Evolutionary conservation across 1,284 basidiomycete species (phyloP).

Genomic region (Schizopora paradoxa): DNA sequence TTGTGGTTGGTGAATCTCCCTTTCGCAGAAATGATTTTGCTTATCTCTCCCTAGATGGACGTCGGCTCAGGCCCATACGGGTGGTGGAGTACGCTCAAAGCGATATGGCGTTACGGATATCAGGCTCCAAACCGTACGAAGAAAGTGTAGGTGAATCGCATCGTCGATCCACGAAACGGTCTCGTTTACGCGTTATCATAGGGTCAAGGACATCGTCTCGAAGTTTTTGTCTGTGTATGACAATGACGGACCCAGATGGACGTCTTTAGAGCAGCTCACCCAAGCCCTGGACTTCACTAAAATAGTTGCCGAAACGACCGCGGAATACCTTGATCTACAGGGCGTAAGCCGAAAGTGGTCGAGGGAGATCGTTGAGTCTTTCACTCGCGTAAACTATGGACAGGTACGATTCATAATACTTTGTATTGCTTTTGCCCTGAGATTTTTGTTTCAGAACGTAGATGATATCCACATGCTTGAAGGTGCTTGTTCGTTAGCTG

Average conservation of each 20-base stretch:
- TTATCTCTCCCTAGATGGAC: conserved; percentile 35
- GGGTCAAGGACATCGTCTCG: conserved; percentile 54
- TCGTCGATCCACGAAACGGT: too few relatives aligned
- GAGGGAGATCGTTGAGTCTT: conserved; percentile 77
- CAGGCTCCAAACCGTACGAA: conserved; percentile 57
- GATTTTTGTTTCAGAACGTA: conserved; percentile 45
- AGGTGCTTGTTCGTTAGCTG: conserved; percentile 70
- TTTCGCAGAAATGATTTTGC: conserved; percentile 21
- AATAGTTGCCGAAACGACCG: conserved; percentile 47
- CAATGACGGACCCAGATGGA: conserved; percentile 57
- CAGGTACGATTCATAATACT: conserved; percentile 45
- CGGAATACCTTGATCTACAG: conserved; percentile 53
- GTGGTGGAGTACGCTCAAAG: conserved; percentile 74
- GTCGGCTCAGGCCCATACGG: conserved; percentile 37
- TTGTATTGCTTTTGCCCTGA: background rate
- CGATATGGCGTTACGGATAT: conserved; percentile 80
- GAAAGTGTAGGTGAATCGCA: conserved; percentile 42
- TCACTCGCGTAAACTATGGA: conserved; percentile 87
- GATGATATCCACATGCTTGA: conserved; percentile 78
- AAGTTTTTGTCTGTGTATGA: conserved; percentile 59
- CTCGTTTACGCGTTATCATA: conserved; percentile 25
- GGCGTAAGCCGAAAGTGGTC: conserved; percentile 59
- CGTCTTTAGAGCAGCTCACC: conserved; percentile 54
- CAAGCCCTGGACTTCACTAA: conserved; percentile 48
- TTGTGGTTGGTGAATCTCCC: conserved; percentile 43